A percentile compares a stretch with the other conserved stretches of the same genome.
These are phyloP conservation scores for Mucor piriformis DNA, from an alignment of 371 early-diverging fungal species.

Conservation along the genomic window DNA sequence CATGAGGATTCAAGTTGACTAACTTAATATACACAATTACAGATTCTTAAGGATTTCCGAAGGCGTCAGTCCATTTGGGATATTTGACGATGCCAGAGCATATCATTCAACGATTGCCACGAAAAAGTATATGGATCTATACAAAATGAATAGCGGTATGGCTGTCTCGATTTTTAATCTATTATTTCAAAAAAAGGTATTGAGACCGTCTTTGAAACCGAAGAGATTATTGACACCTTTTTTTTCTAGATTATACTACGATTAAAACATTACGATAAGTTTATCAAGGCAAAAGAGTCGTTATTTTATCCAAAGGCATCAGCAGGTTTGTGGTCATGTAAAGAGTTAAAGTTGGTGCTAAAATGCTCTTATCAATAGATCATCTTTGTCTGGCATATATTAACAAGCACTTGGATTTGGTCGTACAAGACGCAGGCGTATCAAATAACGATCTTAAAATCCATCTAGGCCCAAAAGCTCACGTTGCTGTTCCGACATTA, in stretches of 20 bases:
- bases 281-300: neutral
- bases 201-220: neutral
- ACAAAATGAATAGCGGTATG: conserved; percentile 1
- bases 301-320: conserved; percentile 10
- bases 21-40: neutral
- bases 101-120: neutral
- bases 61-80: conserved; percentile 6
- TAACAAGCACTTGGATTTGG: too few species aligned
- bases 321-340: conserved; percentile 12
- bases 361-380: neutral
- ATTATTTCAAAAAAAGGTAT: conserved; percentile 20
- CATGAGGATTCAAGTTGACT: neutral
- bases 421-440: too few species aligned
- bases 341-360: neutral
- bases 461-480: too few species aligned
- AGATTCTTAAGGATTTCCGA: conserved; percentile 17
- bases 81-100: conserved; percentile 2
- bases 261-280: neutral
- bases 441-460: too few species aligned
- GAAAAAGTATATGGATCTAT: neutral
- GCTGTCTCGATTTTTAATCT: conserved; percentile 10
- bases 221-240: neutral
- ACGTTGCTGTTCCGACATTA: neutral
- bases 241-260: conserved; percentile 2
- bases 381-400: neutral